Percentiles rank a stretch among this genome's conserved stretches.
Conservation (phyloP, 768 basidiomycete species). For the Kwoniella dejecticola region DNA sequence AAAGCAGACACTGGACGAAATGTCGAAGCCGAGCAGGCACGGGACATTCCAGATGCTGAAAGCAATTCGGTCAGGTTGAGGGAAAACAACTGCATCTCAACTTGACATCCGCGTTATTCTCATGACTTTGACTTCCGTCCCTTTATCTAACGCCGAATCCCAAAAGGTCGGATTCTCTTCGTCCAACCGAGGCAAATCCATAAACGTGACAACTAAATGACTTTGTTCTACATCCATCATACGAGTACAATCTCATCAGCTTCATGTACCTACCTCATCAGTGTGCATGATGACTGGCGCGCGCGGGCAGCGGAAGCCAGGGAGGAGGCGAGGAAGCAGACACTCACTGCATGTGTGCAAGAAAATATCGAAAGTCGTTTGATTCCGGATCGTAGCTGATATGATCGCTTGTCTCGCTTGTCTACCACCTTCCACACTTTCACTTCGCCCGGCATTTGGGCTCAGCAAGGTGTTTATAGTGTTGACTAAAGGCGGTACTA, state of each 20-base stretch:
- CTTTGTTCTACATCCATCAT: conserved; percentile 9
- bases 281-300: neutral
- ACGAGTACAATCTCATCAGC: neutral
- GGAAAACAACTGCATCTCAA: neutral
- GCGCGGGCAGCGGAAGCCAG: too few species aligned
- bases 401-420: conserved; percentile 36
- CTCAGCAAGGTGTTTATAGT: conserved; percentile 35
- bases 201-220: conserved; percentile 4
- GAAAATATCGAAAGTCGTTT: conserved; percentile 42
- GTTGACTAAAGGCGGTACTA: conserved; percentile 43
- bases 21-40: too few species aligned
- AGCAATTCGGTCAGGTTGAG: too few species aligned
- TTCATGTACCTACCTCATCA: neutral
- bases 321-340: neutral
- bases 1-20: too few species aligned
- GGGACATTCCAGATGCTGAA: too few species aligned
- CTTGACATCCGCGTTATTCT: conserved; percentile 11
- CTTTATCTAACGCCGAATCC: conserved; percentile 40
- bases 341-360: conserved; percentile 36
- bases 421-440: too few species aligned
- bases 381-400: conserved; percentile 52
- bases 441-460: too few species aligned
- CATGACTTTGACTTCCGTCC: conserved; percentile 36
- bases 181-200: conserved; percentile 26
- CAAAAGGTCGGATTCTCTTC: conserved; percentile 34